Percentiles rank a stretch among this genome's conserved stretches.
These are phyloP conservation scores for Geum urbanum DNA, from an alignment of 306 rosid genomes.

Conservation along the genomic window DNA sequence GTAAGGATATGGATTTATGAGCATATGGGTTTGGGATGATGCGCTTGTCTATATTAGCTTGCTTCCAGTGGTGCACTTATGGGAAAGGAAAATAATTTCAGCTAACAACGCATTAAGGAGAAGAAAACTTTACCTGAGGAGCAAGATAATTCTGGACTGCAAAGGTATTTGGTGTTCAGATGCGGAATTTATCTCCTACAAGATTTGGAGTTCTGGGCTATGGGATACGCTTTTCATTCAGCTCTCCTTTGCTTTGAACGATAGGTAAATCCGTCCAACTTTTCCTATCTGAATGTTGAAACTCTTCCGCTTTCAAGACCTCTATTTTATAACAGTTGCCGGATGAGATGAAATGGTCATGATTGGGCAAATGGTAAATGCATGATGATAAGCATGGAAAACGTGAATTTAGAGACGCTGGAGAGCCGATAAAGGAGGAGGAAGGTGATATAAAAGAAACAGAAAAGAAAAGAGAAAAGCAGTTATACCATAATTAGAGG, in stretches of 20 bases:
- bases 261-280: slow-evolving; percentile 11
- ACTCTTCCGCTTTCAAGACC: slow-evolving; percentile 4
- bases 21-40: slow-evolving; percentile 11
- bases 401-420: neutral
- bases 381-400: neutral
- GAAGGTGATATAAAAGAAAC: neutral
- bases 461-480: neutral
- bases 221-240: slow-evolving; percentile 19
- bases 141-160: neutral
- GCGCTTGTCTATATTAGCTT: neutral
- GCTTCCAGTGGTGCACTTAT: neutral
- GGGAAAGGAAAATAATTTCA: neutral
- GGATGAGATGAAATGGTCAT: slow-evolving; percentile 18
- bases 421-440: neutral
- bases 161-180: slow-evolving; percentile 2
- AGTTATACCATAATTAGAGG: slow-evolving; percentile 13
- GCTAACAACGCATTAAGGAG: neutral
- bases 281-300: slow-evolving; percentile 13
- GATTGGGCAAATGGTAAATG: neutral
- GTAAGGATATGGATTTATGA: slow-evolving; percentile 22
- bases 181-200: slow-evolving; percentile 6
- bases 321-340: slow-evolving; percentile 8
- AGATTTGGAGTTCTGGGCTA: slow-evolving; percentile 14
- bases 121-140: neutral
- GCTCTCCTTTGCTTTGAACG: slow-evolving; percentile 12